Base-by-base conservation (phyloP, 805 yeast genomes). In the Candida railenensis region DNA sequence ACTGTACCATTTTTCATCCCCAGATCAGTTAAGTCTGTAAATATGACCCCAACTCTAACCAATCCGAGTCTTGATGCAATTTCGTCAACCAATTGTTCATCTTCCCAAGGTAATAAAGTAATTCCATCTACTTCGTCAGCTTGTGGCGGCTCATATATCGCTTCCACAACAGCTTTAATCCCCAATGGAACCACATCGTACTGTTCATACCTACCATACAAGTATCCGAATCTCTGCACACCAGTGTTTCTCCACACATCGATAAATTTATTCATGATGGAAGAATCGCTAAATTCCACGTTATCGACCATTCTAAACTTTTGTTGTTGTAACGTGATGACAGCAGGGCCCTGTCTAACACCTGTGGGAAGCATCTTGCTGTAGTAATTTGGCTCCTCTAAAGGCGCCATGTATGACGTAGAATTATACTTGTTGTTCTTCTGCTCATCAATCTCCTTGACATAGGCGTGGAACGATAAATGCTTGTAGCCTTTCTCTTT, bases 271-370 rank as follows among this genome's bases (percentile, higher is more conserved):
- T 94, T 89, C 45, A 94, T 80, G 21, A 90, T 77, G 11, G 74
- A 72, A 44, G 90, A 81, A 48, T 81, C 81, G 20, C 89, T 82
- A 63, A 91, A 88, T 63, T 94, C 99, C 25, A 94, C 94, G 67
- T 94, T 98, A 63, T 94, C 99, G 22, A 95, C 97, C 96, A 94
- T 89, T 56, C 99, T 79, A 65, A 88, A 94, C 32, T 76, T 72
- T 63, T 94, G 99, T 64, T 83, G 90, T 64, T 87, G 96, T 51
- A 94, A 73, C 0, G 98, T 91, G 49, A 94, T 89, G 0, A 97
- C 94, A 1, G 96, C 83, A 0, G 99, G 98, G 0, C 96, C 96
- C 28, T 33, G 34, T n/a, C 43, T 25, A 11, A 22, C 32, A 4
- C 45, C 45, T 37, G 81, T 75, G 0, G 74, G 76, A 62, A 98